Conservation (phyloP, 345 rosid species). For the Syzygium aromaticum region DNA sequence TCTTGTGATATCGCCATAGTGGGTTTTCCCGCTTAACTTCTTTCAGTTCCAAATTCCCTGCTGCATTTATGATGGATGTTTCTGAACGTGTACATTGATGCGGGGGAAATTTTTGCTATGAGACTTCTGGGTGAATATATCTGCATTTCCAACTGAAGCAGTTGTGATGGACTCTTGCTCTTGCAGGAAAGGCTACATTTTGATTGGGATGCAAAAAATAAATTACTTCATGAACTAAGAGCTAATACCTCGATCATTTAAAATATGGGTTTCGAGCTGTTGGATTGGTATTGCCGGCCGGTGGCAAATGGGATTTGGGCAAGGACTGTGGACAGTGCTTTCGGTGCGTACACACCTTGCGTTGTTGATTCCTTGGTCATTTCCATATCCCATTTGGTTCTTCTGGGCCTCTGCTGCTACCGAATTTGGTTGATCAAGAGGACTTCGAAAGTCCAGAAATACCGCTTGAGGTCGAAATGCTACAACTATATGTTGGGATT, state of each 20-base stretch:
- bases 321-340: conserved; percentile 44
- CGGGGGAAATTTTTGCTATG: neutral
- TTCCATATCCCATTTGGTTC: conserved; percentile 55
- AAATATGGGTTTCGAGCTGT: conserved; percentile 51
- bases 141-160: neutral
- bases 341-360: conserved; percentile 75
- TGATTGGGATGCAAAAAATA: neutral
- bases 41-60: neutral
- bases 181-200: neutral
- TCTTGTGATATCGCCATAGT: neutral
- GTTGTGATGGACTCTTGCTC: neutral
- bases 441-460: conserved; percentile 47
- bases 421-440: conserved; percentile 60
- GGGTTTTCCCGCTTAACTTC: neutral
- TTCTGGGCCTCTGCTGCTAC: conserved; percentile 58
- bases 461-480: conserved; percentile 49
- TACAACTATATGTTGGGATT: conserved; percentile 52
- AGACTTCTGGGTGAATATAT: neutral
- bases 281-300: conserved; percentile 85
- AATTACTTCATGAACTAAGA: neutral
- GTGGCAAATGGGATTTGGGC: conserved; percentile 55
- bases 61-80: neutral
- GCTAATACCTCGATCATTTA: neutral
- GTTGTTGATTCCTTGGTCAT: conserved; percentile 59
- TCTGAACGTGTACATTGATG: neutral